Evolutionary conservation across 371 early-diverging fungal species (phyloP).

Genomic region (Haplosporangium sp.): DNA sequence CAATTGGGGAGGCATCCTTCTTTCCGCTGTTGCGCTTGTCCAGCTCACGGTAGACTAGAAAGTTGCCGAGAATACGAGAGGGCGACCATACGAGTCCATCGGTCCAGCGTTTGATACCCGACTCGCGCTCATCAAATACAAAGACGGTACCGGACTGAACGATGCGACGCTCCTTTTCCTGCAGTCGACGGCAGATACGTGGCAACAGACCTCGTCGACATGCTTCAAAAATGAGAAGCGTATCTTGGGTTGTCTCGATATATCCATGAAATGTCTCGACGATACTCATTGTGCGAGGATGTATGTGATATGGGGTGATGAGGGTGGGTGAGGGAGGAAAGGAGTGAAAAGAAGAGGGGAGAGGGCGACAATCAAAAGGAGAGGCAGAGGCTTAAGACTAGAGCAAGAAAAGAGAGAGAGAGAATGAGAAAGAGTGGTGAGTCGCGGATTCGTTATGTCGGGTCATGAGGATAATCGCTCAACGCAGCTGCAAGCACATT

Average conservation of each 20-base stretch:
- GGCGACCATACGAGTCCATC: slow-evolving; percentile 91
- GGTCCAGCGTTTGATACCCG: slow-evolving; percentile 91
- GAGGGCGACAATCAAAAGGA: slow-evolving; percentile 1
- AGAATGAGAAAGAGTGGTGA: too few relatives aligned
- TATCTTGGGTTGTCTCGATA: slow-evolving; percentile 78
- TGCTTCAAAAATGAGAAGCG: slow-evolving; percentile 82
- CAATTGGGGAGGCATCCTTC: slow-evolving; percentile 49
- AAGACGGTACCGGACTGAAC: slow-evolving; percentile 81
- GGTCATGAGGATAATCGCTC: too few relatives aligned
- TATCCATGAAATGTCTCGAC: slow-evolving; percentile 79
- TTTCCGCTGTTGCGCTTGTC: slow-evolving; percentile 63
- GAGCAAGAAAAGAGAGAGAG: background rate
- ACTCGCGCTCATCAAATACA: slow-evolving; percentile 84
- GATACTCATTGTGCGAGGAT: slow-evolving; percentile 55
- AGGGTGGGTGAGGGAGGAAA: background rate
- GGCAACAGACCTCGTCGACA: slow-evolving; percentile 72
- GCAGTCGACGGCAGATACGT: slow-evolving; percentile 75
- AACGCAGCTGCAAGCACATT: too few relatives aligned
- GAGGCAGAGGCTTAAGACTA: background rate
- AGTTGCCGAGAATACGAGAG: slow-evolving; percentile 82
- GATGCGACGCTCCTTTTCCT: slow-evolving; percentile 76
- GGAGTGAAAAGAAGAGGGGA: slow-evolving; percentile 7
- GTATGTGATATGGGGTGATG: too few relatives aligned
- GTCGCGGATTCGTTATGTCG: too few relatives aligned
- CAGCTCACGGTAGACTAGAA: slow-evolving; percentile 81